Evolutionary conservation across 768 basidiomycete genomes (phyloP), one percentile per base, ranked within the genome.

Genomic region (Lactarius sp.): DNA sequence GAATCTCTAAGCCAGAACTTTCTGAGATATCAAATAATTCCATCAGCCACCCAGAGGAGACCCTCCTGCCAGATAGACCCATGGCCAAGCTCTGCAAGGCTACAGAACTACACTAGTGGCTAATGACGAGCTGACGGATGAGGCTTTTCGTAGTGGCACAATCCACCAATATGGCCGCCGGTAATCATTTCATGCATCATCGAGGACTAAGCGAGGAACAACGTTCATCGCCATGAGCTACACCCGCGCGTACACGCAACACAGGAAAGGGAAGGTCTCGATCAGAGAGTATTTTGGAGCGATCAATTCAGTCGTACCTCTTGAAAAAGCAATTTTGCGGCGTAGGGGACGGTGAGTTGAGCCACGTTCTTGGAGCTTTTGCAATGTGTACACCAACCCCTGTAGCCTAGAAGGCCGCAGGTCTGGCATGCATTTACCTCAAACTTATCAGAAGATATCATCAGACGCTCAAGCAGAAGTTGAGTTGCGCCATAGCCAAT

Each of bases 401-500:
- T 86, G 73, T 92, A 92, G 3, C 95, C 97, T 83, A 98, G 88
- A 68, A 98, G 77, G 8, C 97, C 97, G 73, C 97, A 99, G 61
- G 88, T 84, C 69, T 94, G 83, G 73, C 97, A 99, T 13, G 95
- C 95, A 70, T 96, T 92, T 57, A 97, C 92, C 74, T 97, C 92
- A 71, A 98, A 99, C 71, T 92, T 92, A 77, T 99, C 97, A 27
- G 94, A 97, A 6, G 96, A 98, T 65, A 98, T 95, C 97, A 99
- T 99, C 16, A 99, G 82, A 31, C 97, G 90, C 75, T 99, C 97
- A 2, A 99, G 85, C 39, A 99, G 78, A 51, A 99, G 81, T 71
- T 98, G 96, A 0, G 95, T 96, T 10, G 97, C 97, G n/a, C 97
- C 97, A 70, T 99, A 92, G 46, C 96, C 97, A 70, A 98, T 96